A percentile compares a stretch with the other conserved stretches of the same genome.
Evolutionary conservation across 2,329 filamentous ascomycete species (phyloP).

Genomic region (Sporothrix protearum): DNA sequence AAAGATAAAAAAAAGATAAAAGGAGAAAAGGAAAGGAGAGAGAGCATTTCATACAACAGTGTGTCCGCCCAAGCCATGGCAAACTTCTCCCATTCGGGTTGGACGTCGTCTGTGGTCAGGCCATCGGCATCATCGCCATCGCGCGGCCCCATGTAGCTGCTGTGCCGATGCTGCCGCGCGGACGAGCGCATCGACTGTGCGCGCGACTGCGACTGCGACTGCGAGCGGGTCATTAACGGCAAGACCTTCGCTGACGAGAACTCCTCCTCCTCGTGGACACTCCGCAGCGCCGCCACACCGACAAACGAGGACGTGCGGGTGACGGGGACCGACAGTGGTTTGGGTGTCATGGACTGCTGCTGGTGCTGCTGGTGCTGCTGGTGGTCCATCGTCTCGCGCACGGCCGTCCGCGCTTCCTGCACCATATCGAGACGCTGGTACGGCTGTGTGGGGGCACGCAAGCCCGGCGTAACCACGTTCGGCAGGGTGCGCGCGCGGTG

Average conservation of each 20-base stretch:
- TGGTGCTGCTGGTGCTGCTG: too few relatives aligned
- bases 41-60: constrained; percentile 29
- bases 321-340: not conserved
- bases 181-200: not conserved
- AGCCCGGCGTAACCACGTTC: not conserved
- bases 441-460: not conserved
- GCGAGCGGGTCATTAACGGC: not conserved
- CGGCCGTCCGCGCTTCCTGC: constrained; percentile 19
- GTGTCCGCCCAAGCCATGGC: constrained; percentile 42
- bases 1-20: not conserved
- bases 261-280: constrained; percentile 23
- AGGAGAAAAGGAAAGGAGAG: not conserved
- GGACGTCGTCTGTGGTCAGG: constrained; percentile 23
- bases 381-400: constrained; percentile 21
- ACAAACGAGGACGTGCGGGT: constrained; percentile 22
- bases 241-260: not conserved
- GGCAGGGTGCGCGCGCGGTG: constrained; percentile 4
- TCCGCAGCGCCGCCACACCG: constrained; percentile 17
- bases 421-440: constrained; percentile 23
- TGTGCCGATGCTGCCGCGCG: constrained; percentile 18
- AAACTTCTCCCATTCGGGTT: constrained; percentile 47
- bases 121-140: not conserved
- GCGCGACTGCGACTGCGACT: not conserved
- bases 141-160: constrained; percentile 25
- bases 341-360: not conserved